Base-by-base conservation (phyloP, 1,284 basidiomycete species). In the Tilletia indica region DNA sequence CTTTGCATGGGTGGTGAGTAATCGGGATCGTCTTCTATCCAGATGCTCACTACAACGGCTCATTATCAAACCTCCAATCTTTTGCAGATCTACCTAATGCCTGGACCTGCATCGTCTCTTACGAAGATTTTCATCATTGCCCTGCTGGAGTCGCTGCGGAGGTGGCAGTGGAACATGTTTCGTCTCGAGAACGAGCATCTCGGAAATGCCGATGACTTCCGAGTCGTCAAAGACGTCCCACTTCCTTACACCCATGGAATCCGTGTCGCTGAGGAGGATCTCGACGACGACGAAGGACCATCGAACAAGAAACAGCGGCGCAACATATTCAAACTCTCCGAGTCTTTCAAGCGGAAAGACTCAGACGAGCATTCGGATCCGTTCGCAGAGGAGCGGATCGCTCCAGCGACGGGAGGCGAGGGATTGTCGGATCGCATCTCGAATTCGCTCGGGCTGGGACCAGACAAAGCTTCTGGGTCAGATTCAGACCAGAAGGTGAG, bases 81-180 rank as follows among this genome's bases (percentile, higher is more conserved):
- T 31, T 31, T 58, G 25, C 61, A 64, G 8, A 86, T 91, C 72
- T 95, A 94, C 80, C 88, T 94, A 56, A 90, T 92, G 3, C 76
- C 80, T 16, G 77, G 85, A 0, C 87, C 88, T 0, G 87, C 88
- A 0, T 86, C 87, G 76, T 85, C 88, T 69, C 86, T 88, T 68
- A 70, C 91, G 34, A 88, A 91, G 25, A 86, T 89, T 0, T 94
- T 93, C 84, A 86, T 93, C 69, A 89, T 87, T 8, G 93, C 88
- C 0, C 78, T 91, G 69, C 82, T 93, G 45, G 94, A 97, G 82
- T 89, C 94, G 86, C 80, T 93, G 2, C 86, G 94, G 45, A 88
- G 94, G 68, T 90, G 89, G 85, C 92, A 92, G 77, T 97, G 94
- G 94, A 97, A 97, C 85, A 93, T 96, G 82, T 91, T 79, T 21